phyloP scores from a whole-genome alignment of 1,284 basidiomycete species.

The Tremellales sp. region DNA sequence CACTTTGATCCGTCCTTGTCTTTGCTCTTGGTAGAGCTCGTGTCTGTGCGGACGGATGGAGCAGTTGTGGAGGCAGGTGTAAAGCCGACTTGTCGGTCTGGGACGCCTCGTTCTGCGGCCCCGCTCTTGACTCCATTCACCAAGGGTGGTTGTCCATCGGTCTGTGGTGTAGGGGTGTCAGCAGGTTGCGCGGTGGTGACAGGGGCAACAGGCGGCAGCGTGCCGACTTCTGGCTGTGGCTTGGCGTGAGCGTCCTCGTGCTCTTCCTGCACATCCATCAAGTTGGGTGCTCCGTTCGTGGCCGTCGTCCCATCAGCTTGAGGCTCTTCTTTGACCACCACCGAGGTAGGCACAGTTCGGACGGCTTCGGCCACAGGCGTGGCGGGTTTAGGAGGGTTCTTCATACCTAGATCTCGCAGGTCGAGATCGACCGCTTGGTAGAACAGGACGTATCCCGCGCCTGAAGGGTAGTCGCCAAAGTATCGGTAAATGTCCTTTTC shows the following conservation, averaged over 20 bases:
- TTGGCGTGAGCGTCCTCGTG: too few species aligned
- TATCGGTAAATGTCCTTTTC: conserved; percentile 88
- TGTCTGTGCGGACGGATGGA: too few species aligned
- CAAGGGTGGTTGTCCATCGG: background rate
- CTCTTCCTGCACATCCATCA: background rate
- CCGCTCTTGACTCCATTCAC: conserved; percentile 2
- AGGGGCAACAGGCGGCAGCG: too few species aligned
- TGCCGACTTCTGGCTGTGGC: too few species aligned
- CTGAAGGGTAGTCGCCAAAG: conserved; percentile 84
- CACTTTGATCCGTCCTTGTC: too few species aligned
- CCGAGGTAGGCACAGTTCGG: background rate
- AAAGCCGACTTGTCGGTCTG: background rate
- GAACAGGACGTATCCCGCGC: conserved; percentile 93
- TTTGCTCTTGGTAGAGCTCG: too few species aligned
- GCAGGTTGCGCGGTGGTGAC: background rate
- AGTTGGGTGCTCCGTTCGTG: background rate
- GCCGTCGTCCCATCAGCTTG: background rate
- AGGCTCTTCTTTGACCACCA: background rate
- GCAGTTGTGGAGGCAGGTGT: too few species aligned
- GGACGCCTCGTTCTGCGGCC: background rate
- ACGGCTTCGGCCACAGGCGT: background rate
- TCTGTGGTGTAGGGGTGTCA: background rate
- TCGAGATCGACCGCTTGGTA: conserved; percentile 91
- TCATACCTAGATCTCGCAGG: conserved; percentile 59
- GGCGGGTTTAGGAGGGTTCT: conserved; percentile 11